Base-by-base conservation (phyloP, 2,329 filamentous ascomycete species). In the Trichoderma hamatum region DNA sequence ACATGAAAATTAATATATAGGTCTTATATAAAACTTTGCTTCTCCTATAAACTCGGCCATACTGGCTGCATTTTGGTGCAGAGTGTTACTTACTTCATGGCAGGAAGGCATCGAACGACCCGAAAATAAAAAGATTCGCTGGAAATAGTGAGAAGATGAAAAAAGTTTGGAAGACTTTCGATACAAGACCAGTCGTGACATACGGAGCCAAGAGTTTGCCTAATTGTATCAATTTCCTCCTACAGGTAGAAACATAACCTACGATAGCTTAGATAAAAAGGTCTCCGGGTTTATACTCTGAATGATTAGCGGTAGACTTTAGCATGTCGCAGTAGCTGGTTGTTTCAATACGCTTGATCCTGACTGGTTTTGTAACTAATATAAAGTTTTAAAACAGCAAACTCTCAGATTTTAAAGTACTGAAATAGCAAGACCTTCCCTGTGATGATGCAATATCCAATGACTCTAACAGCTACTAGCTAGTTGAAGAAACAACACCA, bases 311-410 rank as follows among this genome's bases (percentile, higher is more conserved):
- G 7, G 3, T 19, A 3, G 7, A n/a, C 39, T 43, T 2, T 7
- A 3, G 19, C 1, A 10, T 0, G 7, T 3, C 19, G 10, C n/a
- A 10, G 39, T 9, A 43, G 4, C 3, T n/a, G 1, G 7, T 43
- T n/a, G 39, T 7, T n/a, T n/a, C 19, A 1, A n/a, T 19, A 1
- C 6, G 39, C n/a, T 43, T n/a, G 9, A 9, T n/a, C 3, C 3
- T 9, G 19, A n/a, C n/a, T n/a, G n/a, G n/a, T n/a, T n/a, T n/a
- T n/a, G n/a, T n/a, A n/a, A n/a, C n/a, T n/a, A n/a, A n/a, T n/a
- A n/a, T n/a, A n/a, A n/a, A n/a, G n/a, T n/a, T n/a, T n/a, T n/a
- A n/a, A n/a, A n/a, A n/a, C n/a, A n/a, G n/a, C n/a, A n/a, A n/a
- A n/a, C n/a, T n/a, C n/a, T n/a, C n/a, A n/a, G n/a, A n/a, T n/a